Base-by-base conservation (phyloP, 192 early-diverging fungal species). In the Rhizoclosmatium sp. region DNA sequence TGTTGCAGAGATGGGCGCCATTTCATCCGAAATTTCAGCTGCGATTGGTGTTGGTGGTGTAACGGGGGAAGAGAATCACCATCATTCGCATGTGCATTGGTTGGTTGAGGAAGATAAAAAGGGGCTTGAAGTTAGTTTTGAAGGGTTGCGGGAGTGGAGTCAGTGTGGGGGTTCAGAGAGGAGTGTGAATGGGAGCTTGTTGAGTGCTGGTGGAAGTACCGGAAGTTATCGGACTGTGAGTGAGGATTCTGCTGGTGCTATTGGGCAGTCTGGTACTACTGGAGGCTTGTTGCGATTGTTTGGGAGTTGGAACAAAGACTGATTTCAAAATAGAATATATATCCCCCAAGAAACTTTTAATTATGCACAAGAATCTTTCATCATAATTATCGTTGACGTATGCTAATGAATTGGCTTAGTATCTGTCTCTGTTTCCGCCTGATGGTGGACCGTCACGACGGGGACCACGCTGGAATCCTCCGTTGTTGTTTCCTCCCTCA, bases 391-490 rank as follows among this genome's bases (percentile, higher is more conserved):
- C 16, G 51, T 16, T 54, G 16, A 54, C 16, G 51, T 31, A 31
- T 31, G 31, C 31, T 31, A 31, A 31, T 31, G 31, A 31, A 31
- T 31, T 31, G 31, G 31, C 16, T 54, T 69, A 69, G 67, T 69
- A 69, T 69, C 67, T 69, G 67, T 69, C 67, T n/a, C 67, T 47
- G 67, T 23, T 69, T 69, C 46, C 45, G 40, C 45, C 31, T 23
- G 12, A 16, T 47, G 67, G 51, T 54, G 51, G 51, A 23, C 61
- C 61, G 21, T 40, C 61, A 64, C 67, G 21, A 19, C 14, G 61
- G 0, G 61, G 61, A 64, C 67, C 42, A 47, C 67, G 67, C 14
- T 69, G 16, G 67, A 69, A 69, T n/a, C 67, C 67, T 16, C 67
- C 67, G 66, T 45, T 46, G 5, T 54, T 7, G 66, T 5, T 5